Evolutionary conservation across 2,329 filamentous ascomycete species (phyloP).

Genomic region (Beauveria rudraprayagi): DNA sequence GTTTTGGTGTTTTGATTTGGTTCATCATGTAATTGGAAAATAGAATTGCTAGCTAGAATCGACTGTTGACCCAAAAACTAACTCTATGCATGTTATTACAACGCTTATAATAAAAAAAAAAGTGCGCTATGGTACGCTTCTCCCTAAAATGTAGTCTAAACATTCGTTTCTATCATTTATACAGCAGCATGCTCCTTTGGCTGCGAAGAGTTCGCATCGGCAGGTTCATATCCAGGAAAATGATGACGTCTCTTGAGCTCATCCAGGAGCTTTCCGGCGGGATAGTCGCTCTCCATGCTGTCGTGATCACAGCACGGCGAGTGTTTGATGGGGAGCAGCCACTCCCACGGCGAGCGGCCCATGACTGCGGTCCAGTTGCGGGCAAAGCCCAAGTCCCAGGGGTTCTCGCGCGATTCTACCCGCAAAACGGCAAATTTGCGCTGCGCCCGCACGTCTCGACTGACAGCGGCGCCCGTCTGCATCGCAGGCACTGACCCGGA

Average conservation of each 20-base stretch:
- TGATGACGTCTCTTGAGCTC: constrained; percentile 40
- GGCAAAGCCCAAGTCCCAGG: constrained; percentile 67
- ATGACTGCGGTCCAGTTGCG: constrained; percentile 74
- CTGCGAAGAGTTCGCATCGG: neutral
- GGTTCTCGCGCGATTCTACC: constrained; percentile 68
- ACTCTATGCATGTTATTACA: too few species aligned
- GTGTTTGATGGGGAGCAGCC: constrained; percentile 68
- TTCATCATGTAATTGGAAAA: too few species aligned
- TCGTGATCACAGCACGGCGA: constrained; percentile 69
- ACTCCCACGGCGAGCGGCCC: constrained; percentile 63
- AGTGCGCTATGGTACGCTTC: neutral
- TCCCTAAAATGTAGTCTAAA: too few species aligned
- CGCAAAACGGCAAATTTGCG: constrained; percentile 73
- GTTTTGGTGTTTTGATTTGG: too few species aligned
- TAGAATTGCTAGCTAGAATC: too few species aligned
- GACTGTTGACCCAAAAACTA: too few species aligned
- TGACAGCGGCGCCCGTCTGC: constrained; percentile 11
- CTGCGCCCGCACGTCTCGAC: constrained; percentile 39
- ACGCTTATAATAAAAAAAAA: neutral
- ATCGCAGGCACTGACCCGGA: neutral
- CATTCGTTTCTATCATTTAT: neutral
- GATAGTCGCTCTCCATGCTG: constrained; percentile 57
- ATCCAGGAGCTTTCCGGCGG: constrained; percentile 54
- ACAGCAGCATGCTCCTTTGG: neutral
- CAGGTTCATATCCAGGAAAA: constrained; percentile 15